These are phyloP conservation scores for Glycine latifolia DNA, from an alignment of 306 rosid genomes.

Conservation along the genomic window DNA sequence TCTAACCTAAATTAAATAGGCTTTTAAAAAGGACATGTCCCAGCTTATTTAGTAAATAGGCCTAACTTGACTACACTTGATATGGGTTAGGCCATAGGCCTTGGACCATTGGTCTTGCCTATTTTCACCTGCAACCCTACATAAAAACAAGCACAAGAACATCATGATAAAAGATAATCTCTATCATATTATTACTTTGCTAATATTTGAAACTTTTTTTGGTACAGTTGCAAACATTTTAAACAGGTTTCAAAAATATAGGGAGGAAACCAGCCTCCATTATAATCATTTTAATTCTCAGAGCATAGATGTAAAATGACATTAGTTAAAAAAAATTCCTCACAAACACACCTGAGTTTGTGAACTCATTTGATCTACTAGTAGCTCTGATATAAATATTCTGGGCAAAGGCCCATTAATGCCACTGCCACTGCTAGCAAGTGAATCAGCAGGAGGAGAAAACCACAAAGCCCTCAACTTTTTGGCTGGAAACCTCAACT, in stretches of 20 bases:
- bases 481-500: conserved; percentile 81
- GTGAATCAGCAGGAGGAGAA: conserved; percentile 74
- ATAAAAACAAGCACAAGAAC: conserved; percentile 1
- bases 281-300: conserved; percentile 14
- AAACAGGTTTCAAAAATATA: conserved; percentile 20
- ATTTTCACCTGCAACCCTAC: background rate
- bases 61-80: background rate
- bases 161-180: background rate
- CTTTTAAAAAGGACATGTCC: background rate
- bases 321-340: conserved; percentile 2
- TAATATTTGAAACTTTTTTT: background rate
- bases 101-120: background rate
- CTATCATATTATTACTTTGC: conserved; percentile 2
- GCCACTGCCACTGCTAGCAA: conserved; percentile 55
- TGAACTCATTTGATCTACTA: conserved; percentile 88
- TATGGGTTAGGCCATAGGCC: background rate
- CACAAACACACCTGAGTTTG: conserved; percentile 71
- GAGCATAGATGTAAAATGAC: conserved; percentile 28
- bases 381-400: conserved; percentile 88
- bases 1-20: background rate
- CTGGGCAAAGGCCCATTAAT: conserved; percentile 85
- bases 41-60: background rate
- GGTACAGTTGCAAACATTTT: background rate
- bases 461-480: conserved; percentile 94
- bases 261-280: background rate